Conservation (phyloP, 331 rosid species). For the Quercus tomentella region DNA sequence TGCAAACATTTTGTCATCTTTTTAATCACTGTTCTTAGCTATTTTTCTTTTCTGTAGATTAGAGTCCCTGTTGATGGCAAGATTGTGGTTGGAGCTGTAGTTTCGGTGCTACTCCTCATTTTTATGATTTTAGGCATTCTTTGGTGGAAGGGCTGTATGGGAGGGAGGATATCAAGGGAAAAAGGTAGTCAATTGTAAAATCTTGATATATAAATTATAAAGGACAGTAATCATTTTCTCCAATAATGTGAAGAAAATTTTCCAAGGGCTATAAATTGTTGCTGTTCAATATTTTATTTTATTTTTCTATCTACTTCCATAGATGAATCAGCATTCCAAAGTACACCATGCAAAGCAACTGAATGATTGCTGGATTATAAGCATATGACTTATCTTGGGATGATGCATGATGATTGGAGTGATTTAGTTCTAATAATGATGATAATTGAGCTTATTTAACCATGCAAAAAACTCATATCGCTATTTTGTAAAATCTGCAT, state of each 20-base stretch:
- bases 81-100: conserved; percentile 5
- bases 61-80: not conserved
- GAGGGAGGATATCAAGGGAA: conserved; percentile 11
- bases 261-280: not conserved
- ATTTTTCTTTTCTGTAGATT: not conserved
- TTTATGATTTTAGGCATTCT: conserved; percentile 3
- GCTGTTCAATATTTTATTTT: not conserved
- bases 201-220: not conserved
- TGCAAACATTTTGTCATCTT: not conserved
- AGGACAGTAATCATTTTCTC: not conserved
- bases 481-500: no score
- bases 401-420: no score
- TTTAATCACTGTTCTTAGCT: not conserved
- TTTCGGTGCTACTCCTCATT: not conserved
- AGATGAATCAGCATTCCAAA: not conserved
- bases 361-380: not conserved
- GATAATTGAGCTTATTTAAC: no score
- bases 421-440: no score
- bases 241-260: not conserved
- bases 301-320: not conserved
- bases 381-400: no score
- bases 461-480: no score
- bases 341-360: not conserved
- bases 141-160: conserved; percentile 1
- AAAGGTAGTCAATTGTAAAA: conserved; percentile 3